phyloP scores from a whole-genome alignment of 2,329 filamentous ascomycete species.

The Beauveria medogensis region DNA sequence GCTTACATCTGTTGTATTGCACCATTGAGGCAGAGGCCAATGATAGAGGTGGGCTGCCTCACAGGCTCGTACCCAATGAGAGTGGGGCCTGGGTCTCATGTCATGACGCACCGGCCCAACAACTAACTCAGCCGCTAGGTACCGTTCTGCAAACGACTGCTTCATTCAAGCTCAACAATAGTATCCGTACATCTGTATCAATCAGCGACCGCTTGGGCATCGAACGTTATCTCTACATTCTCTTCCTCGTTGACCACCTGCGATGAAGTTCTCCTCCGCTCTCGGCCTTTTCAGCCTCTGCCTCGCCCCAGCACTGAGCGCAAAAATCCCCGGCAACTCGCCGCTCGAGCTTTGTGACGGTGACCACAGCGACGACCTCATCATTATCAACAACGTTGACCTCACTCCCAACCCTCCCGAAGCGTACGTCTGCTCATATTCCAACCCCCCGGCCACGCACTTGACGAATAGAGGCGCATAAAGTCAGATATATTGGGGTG shows the following conservation, averaged over 20 bases:
- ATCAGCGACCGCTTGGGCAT: neutral
- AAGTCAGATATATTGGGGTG: neutral
- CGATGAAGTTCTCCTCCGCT: constrained; percentile 32
- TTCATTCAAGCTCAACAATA: neutral
- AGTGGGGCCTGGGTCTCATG: constrained; percentile 27
- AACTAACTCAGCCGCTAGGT: constrained; percentile 1
- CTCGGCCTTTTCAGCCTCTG: constrained; percentile 38
- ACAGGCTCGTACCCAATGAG: constrained; percentile 13
- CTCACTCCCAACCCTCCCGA: constrained; percentile 77
- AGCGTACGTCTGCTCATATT: constrained; percentile 52
- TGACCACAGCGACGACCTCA: constrained; percentile 60
- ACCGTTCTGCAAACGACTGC: neutral
- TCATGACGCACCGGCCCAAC: constrained; percentile 28
- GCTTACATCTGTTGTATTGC: neutral
- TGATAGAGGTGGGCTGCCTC: constrained; percentile 7
- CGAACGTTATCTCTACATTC: neutral
- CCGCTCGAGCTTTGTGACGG: constrained; percentile 69
- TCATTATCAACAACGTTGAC: constrained; percentile 72
- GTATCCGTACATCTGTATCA: neutral
- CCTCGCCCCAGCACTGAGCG: constrained; percentile 38
- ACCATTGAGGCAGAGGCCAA: neutral
- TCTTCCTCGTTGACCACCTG: neutral
- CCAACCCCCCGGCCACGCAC: neutral
- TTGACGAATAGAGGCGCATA: neutral
- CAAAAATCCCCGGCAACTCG: constrained; percentile 74